Percentiles rank a stretch among this genome's conserved stretches.
Conservation (phyloP, 352 stramenopile species). For the Phytopythium montanum region DNA sequence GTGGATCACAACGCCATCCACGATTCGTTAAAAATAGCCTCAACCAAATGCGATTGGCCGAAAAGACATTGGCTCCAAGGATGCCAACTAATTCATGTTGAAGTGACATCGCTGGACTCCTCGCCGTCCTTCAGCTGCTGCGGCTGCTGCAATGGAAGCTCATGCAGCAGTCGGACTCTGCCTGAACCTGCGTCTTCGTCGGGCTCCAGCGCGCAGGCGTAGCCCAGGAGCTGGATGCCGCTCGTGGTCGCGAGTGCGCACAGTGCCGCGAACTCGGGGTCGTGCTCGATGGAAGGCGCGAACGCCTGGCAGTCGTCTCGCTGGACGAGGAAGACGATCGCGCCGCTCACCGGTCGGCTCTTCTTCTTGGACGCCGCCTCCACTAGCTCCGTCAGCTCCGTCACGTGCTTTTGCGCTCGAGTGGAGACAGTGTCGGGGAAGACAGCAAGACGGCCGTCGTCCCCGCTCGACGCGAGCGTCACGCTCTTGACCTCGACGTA, state of each 20-base stretch:
- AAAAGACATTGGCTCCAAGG: too few relatives aligned
- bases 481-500: constrained; percentile 88
- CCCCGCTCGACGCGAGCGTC: constrained; percentile 37
- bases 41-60: too few relatives aligned
- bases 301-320: constrained; percentile 74
- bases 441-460: constrained; percentile 36
- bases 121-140: not conserved
- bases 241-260: constrained; percentile 37
- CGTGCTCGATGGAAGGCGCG: constrained; percentile 55
- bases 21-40: too few relatives aligned
- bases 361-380: constrained; percentile 12
- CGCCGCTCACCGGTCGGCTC: constrained; percentile 28
- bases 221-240: constrained; percentile 65
- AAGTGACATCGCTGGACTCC: not conserved
- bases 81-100: not conserved
- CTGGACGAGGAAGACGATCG: constrained; percentile 79
- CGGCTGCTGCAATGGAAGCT: constrained; percentile 26
- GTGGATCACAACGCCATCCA: too few relatives aligned
- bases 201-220: constrained; percentile 47
- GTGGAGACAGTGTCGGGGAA: constrained; percentile 80
- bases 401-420: constrained; percentile 74
- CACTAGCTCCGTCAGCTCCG: constrained; percentile 64
- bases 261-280: constrained; percentile 62
- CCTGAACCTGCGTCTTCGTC: constrained; percentile 30
- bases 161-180: constrained; percentile 33